Conservation (phyloP, 1,284 basidiomycete species). For the Cystobasidiaceae sp. region DNA sequence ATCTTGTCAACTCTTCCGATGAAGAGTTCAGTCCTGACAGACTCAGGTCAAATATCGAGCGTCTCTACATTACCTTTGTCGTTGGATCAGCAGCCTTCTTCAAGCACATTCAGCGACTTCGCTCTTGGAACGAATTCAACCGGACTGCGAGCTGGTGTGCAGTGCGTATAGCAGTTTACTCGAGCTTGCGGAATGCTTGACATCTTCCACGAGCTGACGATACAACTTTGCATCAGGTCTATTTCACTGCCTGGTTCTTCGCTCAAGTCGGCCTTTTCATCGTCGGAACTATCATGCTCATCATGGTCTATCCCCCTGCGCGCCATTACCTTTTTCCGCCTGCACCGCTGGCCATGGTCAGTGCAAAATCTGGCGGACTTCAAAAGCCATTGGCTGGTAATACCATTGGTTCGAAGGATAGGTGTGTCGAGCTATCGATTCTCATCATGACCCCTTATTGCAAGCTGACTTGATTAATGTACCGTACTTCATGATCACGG, state of each 20-base stretch:
- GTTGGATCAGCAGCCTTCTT: conserved; percentile 50
- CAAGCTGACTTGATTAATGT: conserved; percentile 18
- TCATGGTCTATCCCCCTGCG: conserved; percentile 52
- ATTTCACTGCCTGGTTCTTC: conserved; percentile 22
- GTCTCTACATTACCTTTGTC: conserved; percentile 52
- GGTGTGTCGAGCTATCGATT: background rate
- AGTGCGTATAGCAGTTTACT: no score
- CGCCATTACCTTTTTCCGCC: conserved; percentile 53
- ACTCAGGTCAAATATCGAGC: conserved; percentile 53
- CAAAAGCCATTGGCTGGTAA: conserved; percentile 43
- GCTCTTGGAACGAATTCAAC: conserved; percentile 54
- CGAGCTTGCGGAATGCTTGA: no score
- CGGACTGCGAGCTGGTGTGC: conserved; percentile 50
- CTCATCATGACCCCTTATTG: background rate
- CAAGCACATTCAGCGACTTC: conserved; percentile 53
- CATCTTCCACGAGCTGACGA: no score
- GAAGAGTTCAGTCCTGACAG: conserved; percentile 54
- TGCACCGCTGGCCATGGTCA: conserved; percentile 49
- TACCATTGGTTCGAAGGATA: conserved; percentile 37
- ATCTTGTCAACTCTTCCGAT: conserved; percentile 51
- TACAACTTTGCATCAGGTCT: background rate
- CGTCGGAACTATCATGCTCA: conserved; percentile 44
- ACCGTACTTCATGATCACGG: conserved; percentile 6
- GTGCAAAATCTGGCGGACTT: conserved; percentile 42
- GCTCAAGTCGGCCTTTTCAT: conserved; percentile 29